Evolutionary conservation across 306 rosid species (phyloP).

Genomic region (Rosa rugosa): DNA sequence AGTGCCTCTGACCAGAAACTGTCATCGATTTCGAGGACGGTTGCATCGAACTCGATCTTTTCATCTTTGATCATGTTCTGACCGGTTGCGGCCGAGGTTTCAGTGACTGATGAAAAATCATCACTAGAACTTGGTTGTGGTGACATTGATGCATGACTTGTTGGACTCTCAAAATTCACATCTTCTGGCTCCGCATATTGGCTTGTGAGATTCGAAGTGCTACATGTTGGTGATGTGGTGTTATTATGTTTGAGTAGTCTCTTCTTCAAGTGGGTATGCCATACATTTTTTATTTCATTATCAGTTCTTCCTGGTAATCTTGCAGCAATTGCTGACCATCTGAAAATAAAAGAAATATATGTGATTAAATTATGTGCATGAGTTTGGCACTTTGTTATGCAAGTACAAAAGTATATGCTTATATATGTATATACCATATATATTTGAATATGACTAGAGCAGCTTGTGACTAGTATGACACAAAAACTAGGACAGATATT

Average conservation of each 20-base stretch:
- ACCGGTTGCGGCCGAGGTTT: slow-evolving; percentile 11
- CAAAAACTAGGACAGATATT: neutral
- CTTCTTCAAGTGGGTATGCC: slow-evolving; percentile 98
- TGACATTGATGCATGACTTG: slow-evolving; percentile 33
- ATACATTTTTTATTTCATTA: slow-evolving; percentile 89
- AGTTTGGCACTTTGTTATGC: neutral
- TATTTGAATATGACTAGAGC: neutral
- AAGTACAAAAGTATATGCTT: slow-evolving; percentile 1
- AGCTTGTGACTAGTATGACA: slow-evolving; percentile 8
- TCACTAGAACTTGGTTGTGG: slow-evolving; percentile 45
- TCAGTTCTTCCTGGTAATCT: slow-evolving; percentile 88
- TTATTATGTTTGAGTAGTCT: slow-evolving; percentile 33
- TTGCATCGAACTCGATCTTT: slow-evolving; percentile 36
- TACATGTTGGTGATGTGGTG: neutral
- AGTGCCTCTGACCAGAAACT: slow-evolving; percentile 69
- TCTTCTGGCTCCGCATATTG: slow-evolving; percentile 36
- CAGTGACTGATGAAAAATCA: slow-evolving; percentile 38
- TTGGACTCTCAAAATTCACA: slow-evolving; percentile 28
- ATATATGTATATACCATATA: neutral
- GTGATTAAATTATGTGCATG: neutral
- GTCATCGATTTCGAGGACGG: slow-evolving; percentile 50
- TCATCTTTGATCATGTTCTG: slow-evolving; percentile 31
- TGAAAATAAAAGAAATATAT: slow-evolving; percentile 23
- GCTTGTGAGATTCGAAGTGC: slow-evolving; percentile 37
- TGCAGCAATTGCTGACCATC: slow-evolving; percentile 98